Percentiles rank a stretch among this genome's conserved stretches.
Conservation (phyloP, 306 rosid genomes). For the Elaeagnus macrophylla region DNA sequence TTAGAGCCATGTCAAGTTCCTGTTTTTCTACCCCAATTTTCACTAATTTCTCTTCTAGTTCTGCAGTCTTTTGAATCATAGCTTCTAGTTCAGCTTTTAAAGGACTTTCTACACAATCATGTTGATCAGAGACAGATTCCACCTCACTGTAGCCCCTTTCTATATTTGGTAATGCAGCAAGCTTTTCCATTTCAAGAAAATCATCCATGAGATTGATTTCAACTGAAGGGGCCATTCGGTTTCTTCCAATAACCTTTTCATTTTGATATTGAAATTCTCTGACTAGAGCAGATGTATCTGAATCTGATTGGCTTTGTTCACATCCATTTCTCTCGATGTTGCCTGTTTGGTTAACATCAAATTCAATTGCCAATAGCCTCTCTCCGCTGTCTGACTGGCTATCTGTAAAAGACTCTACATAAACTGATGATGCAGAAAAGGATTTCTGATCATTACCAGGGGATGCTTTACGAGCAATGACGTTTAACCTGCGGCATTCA, state of each 20-base stretch:
- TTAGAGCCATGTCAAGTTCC: slow-evolving; percentile 38
- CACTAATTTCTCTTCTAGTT: slow-evolving; percentile 43
- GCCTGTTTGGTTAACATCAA: slow-evolving; percentile 22
- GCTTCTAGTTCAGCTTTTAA: slow-evolving; percentile 36
- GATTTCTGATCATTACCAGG: slow-evolving; percentile 31
- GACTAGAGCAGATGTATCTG: slow-evolving; percentile 30
- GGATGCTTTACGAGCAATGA: slow-evolving; percentile 35
- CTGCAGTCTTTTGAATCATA: slow-evolving; percentile 33
- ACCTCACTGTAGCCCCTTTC: slow-evolving; percentile 24
- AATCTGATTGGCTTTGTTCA: slow-evolving; percentile 31
- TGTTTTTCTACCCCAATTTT: slow-evolving; percentile 36
- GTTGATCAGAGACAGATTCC: slow-evolving; percentile 25
- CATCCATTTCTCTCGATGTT: slow-evolving; percentile 30
- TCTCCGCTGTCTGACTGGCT: slow-evolving; percentile 57
- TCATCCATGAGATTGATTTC: slow-evolving; percentile 87
- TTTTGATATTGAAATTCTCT: slow-evolving; percentile 29
- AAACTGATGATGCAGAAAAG: slow-evolving; percentile 35
- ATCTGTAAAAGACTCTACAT: slow-evolving; percentile 46
- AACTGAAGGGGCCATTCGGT: slow-evolving; percentile 29
- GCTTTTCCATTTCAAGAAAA: slow-evolving; percentile 84
- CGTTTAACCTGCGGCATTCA: slow-evolving; percentile 56
- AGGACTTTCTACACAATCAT: slow-evolving; percentile 19
- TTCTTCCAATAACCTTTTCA: slow-evolving; percentile 23
- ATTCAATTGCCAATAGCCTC: slow-evolving; percentile 34
- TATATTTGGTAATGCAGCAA: slow-evolving; percentile 48